These are phyloP conservation scores for Trichophaea hybrida DNA, from an alignment of 2,329 filamentous ascomycete genomes.

Conservation along the genomic window DNA sequence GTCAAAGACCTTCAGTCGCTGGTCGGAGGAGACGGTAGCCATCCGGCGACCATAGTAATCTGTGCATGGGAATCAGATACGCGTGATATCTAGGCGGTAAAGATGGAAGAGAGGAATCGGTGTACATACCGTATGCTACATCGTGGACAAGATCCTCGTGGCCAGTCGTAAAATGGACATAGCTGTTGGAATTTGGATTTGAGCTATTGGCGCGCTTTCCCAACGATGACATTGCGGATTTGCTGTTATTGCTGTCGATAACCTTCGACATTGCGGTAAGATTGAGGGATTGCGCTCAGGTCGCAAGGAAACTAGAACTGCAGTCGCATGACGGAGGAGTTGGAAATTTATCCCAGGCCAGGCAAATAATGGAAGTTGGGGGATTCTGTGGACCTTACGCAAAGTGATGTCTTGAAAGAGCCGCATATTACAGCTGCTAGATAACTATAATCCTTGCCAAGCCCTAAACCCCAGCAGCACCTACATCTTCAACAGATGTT, in stretches of 20 bases:
- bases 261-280: too few species aligned
- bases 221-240: background rate
- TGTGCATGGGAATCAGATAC: constrained; percentile 2
- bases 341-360: too few species aligned
- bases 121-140: constrained; percentile 26
- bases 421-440: too few species aligned
- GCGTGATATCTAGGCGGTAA: background rate
- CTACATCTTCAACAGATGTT: too few species aligned
- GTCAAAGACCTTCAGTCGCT: constrained; percentile 28
- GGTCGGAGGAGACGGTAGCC: constrained; percentile 28
- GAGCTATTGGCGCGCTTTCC: background rate
- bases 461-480: too few species aligned
- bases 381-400: too few species aligned
- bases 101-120: background rate
- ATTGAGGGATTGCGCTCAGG: too few species aligned
- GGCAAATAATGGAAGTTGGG: too few species aligned
- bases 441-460: too few species aligned
- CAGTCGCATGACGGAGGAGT: too few species aligned
- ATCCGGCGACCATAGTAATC: constrained; percentile 28
- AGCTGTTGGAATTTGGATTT: background rate
- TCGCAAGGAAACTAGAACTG: too few species aligned
- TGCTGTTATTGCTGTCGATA: background rate
- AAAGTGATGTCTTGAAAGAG: too few species aligned
- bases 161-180: constrained; percentile 24
- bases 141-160: constrained; percentile 28